These are phyloP conservation scores for Ophiobolus disseminans DNA, from an alignment of 2,329 filamentous ascomycete genomes.

Conservation along the genomic window DNA sequence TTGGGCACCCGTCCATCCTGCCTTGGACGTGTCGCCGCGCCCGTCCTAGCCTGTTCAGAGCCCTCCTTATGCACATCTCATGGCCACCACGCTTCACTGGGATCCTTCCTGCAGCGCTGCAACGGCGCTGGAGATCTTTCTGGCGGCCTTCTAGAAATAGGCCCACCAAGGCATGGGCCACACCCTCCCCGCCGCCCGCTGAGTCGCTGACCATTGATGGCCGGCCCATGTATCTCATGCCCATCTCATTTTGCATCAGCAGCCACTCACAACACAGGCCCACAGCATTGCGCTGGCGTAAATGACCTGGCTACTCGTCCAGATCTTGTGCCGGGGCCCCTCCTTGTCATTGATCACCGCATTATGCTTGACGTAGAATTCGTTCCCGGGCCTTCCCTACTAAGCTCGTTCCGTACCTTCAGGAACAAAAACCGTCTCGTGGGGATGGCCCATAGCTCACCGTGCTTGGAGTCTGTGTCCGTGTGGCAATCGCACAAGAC, in stretches of 20 bases:
- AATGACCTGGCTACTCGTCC: constrained; percentile 45
- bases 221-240: constrained; percentile 41
- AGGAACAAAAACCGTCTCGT: constrained; percentile 54
- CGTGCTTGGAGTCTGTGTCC: constrained; percentile 51
- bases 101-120: constrained; percentile 46
- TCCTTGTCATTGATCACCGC: constrained; percentile 53
- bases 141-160: constrained; percentile 53
- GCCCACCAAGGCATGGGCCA: constrained; percentile 42
- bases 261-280: constrained; percentile 51
- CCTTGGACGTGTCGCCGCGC: constrained; percentile 36
- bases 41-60: constrained; percentile 42
- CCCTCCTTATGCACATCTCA: constrained; percentile 44
- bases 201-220: constrained; percentile 38
- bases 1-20: constrained; percentile 40
- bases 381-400: constrained; percentile 51
- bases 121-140: constrained; percentile 53
- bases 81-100: constrained; percentile 46
- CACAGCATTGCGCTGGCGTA: constrained; percentile 46
- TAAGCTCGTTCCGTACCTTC: constrained; percentile 51
- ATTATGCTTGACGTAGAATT: constrained; percentile 55
- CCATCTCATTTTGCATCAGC: constrained; percentile 48
- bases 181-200: constrained; percentile 28
- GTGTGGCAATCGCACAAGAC: constrained; percentile 53
- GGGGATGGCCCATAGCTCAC: constrained; percentile 47
- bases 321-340: constrained; percentile 49